phyloP scores from a whole-genome alignment of 2,329 filamentous ascomycete species.

The Sarocladium kiliense region DNA sequence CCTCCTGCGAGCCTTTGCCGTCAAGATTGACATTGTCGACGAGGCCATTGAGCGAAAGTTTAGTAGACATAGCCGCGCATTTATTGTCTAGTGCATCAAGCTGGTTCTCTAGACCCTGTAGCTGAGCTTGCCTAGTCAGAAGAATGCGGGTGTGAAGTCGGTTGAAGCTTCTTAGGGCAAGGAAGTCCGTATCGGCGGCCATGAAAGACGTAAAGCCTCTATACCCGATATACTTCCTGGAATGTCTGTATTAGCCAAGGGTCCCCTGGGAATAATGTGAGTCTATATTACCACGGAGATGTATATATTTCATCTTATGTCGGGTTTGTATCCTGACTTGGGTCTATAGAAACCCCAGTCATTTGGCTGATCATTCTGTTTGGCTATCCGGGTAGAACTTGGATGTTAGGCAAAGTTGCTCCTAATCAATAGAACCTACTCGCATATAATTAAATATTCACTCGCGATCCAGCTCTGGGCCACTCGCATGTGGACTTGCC shows the following conservation, averaged over 20 bases:
- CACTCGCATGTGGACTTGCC: background rate
- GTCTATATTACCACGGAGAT: background rate
- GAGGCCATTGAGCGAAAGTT: background rate
- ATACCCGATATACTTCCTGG: background rate
- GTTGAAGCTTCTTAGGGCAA: background rate
- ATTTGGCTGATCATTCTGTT: background rate
- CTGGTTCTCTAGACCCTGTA: background rate
- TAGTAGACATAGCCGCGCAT: background rate
- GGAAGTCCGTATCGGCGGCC: background rate
- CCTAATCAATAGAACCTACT: background rate
- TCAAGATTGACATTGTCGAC: background rate
- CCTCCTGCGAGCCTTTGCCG: background rate
- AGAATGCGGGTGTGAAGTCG: background rate
- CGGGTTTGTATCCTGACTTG: background rate
- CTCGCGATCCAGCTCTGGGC: background rate
- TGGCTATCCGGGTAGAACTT: background rate
- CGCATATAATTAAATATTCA: background rate
- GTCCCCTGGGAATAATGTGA: background rate
- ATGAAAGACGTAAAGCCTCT: background rate
- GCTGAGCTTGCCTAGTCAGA: background rate
- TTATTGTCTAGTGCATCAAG: background rate
- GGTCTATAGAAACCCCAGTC: background rate
- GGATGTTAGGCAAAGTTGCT: background rate
- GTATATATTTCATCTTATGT: background rate
- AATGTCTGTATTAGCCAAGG: background rate